These are phyloP conservation scores for Sporobolus alterniflorus DNA, from an alignment of 202 grass and related monocot genomes.

Conservation along the genomic window DNA sequence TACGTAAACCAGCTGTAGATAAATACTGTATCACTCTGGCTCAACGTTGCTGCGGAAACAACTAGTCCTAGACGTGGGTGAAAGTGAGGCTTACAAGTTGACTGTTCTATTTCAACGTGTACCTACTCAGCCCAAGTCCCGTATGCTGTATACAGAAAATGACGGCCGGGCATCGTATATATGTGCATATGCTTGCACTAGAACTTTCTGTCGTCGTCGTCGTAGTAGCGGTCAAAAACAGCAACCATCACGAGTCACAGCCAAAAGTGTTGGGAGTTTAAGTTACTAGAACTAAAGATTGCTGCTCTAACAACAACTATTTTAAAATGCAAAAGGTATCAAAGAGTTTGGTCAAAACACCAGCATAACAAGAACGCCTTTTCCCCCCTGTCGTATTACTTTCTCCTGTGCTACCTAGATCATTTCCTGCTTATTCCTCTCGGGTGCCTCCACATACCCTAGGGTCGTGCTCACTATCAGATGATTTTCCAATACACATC, in stretches of 20 bases:
- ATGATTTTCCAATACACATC: too few species aligned
- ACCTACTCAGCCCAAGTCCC: background rate
- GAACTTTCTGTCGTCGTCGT: background rate
- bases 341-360: too few species aligned
- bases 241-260: background rate
- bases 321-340: too few species aligned
- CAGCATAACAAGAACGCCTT: background rate
- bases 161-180: background rate
- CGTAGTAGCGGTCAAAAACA: slow-evolving; percentile 3
- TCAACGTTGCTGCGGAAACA: too few species aligned
- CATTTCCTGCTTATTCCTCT: too few species aligned
- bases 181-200: background rate
- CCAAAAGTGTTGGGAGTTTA: background rate
- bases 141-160: background rate
- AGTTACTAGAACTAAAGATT: too few species aligned
- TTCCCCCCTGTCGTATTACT: too few species aligned
- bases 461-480: too few species aligned
- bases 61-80: background rate
- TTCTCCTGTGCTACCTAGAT: too few species aligned
- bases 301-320: too few species aligned
- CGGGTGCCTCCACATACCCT: too few species aligned
- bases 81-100: background rate
- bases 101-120: background rate
- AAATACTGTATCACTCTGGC: too few species aligned
- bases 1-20: slow-evolving; percentile 7